phyloP scores from a whole-genome alignment of 2,329 filamentous ascomycete species.

The Cercospora brassicicola region DNA sequence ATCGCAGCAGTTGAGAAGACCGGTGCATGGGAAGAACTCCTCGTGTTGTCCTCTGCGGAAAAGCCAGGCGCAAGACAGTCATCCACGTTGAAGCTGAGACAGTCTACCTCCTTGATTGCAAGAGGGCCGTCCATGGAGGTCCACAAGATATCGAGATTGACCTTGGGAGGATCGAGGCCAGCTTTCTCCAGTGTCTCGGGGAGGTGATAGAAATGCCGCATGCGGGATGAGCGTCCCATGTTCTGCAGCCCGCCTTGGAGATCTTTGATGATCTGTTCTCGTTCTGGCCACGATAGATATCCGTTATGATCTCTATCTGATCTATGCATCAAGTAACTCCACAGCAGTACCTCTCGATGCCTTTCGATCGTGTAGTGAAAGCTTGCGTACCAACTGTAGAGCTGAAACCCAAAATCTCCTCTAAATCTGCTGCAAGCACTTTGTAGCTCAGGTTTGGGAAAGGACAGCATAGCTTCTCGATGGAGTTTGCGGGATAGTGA shows the following conservation, averaged over 20 bases:
- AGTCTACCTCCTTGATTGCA: conserved; percentile 4
- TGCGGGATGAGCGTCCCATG: neutral
- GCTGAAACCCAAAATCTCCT: conserved; percentile 10
- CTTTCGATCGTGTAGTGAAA: conserved; percentile 14
- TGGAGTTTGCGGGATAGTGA: conserved; percentile 4
- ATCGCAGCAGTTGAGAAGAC: conserved; percentile 7
- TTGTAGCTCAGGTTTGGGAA: conserved; percentile 3
- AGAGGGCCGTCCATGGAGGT: conserved; percentile 2
- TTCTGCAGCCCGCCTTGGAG: conserved; percentile 5
- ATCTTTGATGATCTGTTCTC: conserved; percentile 1
- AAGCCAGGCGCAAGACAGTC: conserved; percentile 12
- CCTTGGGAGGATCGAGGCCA: conserved; percentile 1
- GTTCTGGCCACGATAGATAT: conserved; percentile 4
- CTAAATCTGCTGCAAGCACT: conserved; percentile 9
- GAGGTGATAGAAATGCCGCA: conserved; percentile 1
- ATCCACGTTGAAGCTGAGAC: conserved; percentile 4
- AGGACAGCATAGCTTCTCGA: conserved; percentile 10
- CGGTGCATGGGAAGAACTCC: neutral
- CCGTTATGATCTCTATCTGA: conserved; percentile 1
- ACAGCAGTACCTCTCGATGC: conserved; percentile 9
- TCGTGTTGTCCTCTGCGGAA: neutral
- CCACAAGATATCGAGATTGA: conserved; percentile 14
- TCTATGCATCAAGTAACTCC: conserved; percentile 6
- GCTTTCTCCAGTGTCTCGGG: neutral
- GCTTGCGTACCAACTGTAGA: conserved; percentile 7